These are phyloP conservation scores for Hortaea werneckii DNA, from an alignment of 2,329 filamentous ascomycete genomes.

Conservation along the genomic window DNA sequence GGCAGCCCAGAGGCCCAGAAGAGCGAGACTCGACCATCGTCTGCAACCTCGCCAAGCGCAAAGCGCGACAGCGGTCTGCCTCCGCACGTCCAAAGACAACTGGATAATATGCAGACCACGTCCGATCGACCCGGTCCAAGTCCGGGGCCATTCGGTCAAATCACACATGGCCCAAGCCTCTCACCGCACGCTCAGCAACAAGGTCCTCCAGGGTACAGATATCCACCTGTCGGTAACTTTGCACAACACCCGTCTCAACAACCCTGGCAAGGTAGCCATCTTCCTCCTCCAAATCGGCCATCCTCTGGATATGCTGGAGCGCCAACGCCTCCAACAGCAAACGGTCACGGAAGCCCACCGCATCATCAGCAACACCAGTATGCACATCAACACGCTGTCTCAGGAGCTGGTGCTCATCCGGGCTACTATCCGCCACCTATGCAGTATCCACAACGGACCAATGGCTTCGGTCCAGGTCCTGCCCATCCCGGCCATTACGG, in stretches of 20 bases:
- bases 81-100: slow-evolving; percentile 18
- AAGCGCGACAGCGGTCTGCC: slow-evolving; percentile 7
- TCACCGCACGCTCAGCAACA: slow-evolving; percentile 35
- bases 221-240: slow-evolving; percentile 21
- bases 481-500: too few relatives aligned
- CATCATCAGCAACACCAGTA: slow-evolving; percentile 23
- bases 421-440: slow-evolving; percentile 6
- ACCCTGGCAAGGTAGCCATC: slow-evolving; percentile 18
- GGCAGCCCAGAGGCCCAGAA: slow-evolving; percentile 12
- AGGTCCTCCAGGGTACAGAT: slow-evolving; percentile 30
- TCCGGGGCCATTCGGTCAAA: slow-evolving; percentile 13
- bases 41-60: background rate
- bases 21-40: slow-evolving; percentile 1
- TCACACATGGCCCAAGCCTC: slow-evolving; percentile 34
- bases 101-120: slow-evolving; percentile 10
- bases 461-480: too few relatives aligned
- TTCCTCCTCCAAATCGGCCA: slow-evolving; percentile 13
- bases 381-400: slow-evolving; percentile 25
- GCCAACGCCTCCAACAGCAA: slow-evolving; percentile 9
- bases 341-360: slow-evolving; percentile 14
- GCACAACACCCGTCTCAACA: slow-evolving; percentile 20
- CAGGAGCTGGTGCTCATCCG: slow-evolving; percentile 17
- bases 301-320: slow-evolving; percentile 13
- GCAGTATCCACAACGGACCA: slow-evolving; percentile 3
- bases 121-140: slow-evolving; percentile 6